phyloP scores from a whole-genome alignment of 768 basidiomycete species.

The Suillus sp. region DNA sequence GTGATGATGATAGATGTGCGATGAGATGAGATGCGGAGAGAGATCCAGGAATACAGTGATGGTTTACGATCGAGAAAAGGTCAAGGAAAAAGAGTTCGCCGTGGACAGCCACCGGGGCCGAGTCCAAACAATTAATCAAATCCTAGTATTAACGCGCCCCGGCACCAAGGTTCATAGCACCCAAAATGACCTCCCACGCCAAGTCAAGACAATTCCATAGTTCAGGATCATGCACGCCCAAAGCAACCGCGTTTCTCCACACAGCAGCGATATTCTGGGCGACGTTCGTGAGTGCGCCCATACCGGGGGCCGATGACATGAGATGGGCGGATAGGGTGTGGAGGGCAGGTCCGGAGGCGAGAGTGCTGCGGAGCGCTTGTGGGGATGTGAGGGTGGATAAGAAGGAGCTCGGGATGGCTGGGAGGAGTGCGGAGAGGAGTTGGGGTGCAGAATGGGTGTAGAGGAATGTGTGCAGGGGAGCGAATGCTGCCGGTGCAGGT shows the following conservation, averaged over 20 bases:
- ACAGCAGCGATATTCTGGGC: conserved; percentile 58
- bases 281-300: conserved; percentile 50
- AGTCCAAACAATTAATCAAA: neutral
- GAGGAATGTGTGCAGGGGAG: conserved; percentile 60
- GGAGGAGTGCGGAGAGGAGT: conserved; percentile 53
- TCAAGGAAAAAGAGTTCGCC: neutral
- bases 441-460: conserved; percentile 59
- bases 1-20: conserved; percentile 24
- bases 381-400: conserved; percentile 33
- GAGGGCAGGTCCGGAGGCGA: conserved; percentile 52
- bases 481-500: conserved; percentile 63
- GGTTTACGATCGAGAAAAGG: neutral
- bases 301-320: conserved; percentile 45
- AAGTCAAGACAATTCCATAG: conserved; percentile 70
- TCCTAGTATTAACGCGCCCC: conserved; percentile 33
- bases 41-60: conserved; percentile 18
- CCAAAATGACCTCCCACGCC: conserved; percentile 68
- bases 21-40: conserved; percentile 27
- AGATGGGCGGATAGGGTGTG: conserved; percentile 59
- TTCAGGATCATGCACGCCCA: conserved; percentile 66
- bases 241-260: conserved; percentile 70
- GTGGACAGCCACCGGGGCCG: conserved; percentile 13
- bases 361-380: conserved; percentile 38
- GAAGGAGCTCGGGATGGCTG: conserved; percentile 34
- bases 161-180: conserved; percentile 55